phyloP scores from a whole-genome alignment of 2,329 filamentous ascomycete genomes.

The Aspergillus quadricinctus region DNA sequence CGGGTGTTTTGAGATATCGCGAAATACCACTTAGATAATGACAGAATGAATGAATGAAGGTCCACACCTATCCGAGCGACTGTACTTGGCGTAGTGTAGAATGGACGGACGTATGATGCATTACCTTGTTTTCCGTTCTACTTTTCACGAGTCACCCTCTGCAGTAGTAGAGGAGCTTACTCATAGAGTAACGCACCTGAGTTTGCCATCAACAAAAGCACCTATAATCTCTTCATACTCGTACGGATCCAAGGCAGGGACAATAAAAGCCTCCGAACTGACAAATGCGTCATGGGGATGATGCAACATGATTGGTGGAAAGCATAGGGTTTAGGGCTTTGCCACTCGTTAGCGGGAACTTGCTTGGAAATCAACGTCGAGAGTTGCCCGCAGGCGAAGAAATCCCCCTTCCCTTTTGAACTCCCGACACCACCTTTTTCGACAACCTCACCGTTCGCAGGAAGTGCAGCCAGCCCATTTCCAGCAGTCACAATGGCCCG shows the following conservation, averaged over 20 bases:
- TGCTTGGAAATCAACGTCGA: constrained; percentile 43
- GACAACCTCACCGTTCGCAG: constrained; percentile 42
- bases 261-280: constrained; percentile 11
- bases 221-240: neutral
- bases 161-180: neutral
- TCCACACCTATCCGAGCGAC: constrained; percentile 6
- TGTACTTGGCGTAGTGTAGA: neutral
- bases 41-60: constrained; percentile 11
- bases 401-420: constrained; percentile 27
- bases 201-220: neutral
- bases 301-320: constrained; percentile 22
- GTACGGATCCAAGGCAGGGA: neutral
- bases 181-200: neutral
- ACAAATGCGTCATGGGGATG: constrained; percentile 19
- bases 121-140: neutral
- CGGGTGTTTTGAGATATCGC: constrained; percentile 7
- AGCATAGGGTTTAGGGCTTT: constrained; percentile 41
- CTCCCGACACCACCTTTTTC: constrained; percentile 31
- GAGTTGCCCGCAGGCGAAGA: constrained; percentile 19
- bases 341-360: constrained; percentile 35
- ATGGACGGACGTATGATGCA: neutral
- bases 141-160: neutral
- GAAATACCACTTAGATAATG: constrained; percentile 18
- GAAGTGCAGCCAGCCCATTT: constrained; percentile 45
- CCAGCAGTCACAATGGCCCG: constrained; percentile 87